Evolutionary conservation across 1,284 basidiomycete genomes (phyloP), one percentile per base, ranked within the genome.

Genomic region (Pseudomicrostroma phylloplanum): DNA sequence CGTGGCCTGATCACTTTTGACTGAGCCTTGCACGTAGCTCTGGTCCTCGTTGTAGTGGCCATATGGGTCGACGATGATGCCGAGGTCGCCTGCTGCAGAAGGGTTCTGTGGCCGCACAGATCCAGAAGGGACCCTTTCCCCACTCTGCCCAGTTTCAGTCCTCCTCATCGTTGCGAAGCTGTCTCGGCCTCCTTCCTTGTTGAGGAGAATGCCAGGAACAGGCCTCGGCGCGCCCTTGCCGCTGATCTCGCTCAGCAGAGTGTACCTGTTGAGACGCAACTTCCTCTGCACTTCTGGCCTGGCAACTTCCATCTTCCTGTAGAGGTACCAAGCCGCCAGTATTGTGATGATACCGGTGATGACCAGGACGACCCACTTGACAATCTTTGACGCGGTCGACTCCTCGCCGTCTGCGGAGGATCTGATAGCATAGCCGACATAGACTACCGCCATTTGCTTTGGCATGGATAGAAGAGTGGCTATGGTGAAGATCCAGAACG

Each of bases 261-360:
- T 66, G 67, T 80, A 89, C 62, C 90, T 85, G 54, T 87, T 83
- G 43, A 84, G 84, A 61, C 89, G 86, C 73, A 93, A 87, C 48
- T 51, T 56, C 1, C 41, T 42, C 40, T 69, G 69, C 8, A 94
- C 86, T 0, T 81, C 77, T 0, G 88, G 85, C 69, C 91, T 88
- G 26, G 86, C 87, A 69, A 85, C 82, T 73, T 87, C 85, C 86
- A 94, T 91, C 79, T 87, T 80, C 58, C 79, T 81, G 71, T 86
- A 86, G 71, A 94, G 89, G 78, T 89, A 94, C 87, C 89, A 92
- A 80, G 89, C 88, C 0, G 91, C 89, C 46, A 82, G 78, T 55
- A 90, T 67, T 0, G 92, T 94, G 66, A 94, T 84, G 25, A 90
- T 49, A 46, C 71, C 65, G 51, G 69, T 65, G 57, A 71, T 64